Evolutionary conservation across 1,284 basidiomycete species (phyloP).

Genomic region (Ceratobasidium papillatum): DNA sequence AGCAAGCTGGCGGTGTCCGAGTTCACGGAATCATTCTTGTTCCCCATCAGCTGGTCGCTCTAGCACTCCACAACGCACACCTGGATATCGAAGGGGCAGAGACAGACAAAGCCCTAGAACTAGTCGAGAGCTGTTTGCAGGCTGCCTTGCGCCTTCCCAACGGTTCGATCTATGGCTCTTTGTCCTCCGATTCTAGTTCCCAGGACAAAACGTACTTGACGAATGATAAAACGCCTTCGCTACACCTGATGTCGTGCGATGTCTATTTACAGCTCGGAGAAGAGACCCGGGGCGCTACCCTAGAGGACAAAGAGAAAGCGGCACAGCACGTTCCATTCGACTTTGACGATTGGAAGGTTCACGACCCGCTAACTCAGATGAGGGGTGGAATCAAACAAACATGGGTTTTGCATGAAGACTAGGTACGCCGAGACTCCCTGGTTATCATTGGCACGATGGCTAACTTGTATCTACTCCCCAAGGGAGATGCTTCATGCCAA

Average conservation of each 20-base stretch:
- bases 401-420: too few species aligned
- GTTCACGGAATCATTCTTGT: conserved; percentile 16
- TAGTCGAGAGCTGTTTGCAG: background rate
- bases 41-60: conserved; percentile 12
- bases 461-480: too few species aligned
- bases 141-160: background rate
- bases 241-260: background rate
- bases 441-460: too few species aligned
- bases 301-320: background rate
- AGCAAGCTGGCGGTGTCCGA: background rate
- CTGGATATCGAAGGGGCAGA: background rate
- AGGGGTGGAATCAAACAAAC: too few species aligned
- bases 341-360: background rate
- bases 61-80: background rate
- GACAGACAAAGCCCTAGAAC: too few species aligned
- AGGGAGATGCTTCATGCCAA: too few species aligned
- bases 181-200: too few species aligned
- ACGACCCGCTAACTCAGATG: too few species aligned
- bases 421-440: too few species aligned
- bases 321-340: background rate
- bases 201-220: too few species aligned
- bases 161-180: too few species aligned
- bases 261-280: background rate
- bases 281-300: background rate
- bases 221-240: background rate